Conservation (phyloP, 345 rosid species). For the Ceriops decandra region DNA sequence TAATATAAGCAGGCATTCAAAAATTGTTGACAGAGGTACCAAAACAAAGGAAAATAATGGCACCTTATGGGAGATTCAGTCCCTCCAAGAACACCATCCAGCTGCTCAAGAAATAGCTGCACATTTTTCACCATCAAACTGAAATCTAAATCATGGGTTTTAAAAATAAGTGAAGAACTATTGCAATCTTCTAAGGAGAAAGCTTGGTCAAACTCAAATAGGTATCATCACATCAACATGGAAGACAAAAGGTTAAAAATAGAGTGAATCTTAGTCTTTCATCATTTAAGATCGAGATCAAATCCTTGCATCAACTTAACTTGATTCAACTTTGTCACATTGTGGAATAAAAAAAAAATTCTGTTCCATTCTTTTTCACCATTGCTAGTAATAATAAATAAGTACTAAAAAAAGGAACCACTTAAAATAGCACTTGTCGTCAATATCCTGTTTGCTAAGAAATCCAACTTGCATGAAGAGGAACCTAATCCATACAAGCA, state of each 20-base stretch:
- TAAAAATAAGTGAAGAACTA: constrained; percentile 9
- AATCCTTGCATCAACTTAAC: background rate
- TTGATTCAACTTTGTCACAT: background rate
- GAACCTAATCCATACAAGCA: background rate
- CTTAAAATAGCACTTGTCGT: background rate
- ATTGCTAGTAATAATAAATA: background rate
- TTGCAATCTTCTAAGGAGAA: background rate
- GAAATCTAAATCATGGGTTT: background rate
- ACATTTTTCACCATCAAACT: constrained; percentile 15
- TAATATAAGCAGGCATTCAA: background rate
- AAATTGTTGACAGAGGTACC: background rate
- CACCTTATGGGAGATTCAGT: constrained; percentile 72
- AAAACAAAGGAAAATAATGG: background rate
- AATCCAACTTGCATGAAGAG: background rate
- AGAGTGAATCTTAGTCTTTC: background rate
- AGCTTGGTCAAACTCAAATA: background rate
- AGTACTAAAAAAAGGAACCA: background rate
- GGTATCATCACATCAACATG: background rate
- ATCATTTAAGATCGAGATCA: background rate
- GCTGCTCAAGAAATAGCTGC: constrained; percentile 93
- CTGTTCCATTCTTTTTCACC: background rate
- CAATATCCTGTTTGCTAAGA: background rate
- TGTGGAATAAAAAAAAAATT: background rate
- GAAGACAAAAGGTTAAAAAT: background rate
- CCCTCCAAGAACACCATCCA: constrained; percentile 83